Evolutionary conservation across 2,329 filamentous ascomycete species (phyloP), one percentile per base, ranked within the genome.

Genomic region (Venturia asperata): DNA sequence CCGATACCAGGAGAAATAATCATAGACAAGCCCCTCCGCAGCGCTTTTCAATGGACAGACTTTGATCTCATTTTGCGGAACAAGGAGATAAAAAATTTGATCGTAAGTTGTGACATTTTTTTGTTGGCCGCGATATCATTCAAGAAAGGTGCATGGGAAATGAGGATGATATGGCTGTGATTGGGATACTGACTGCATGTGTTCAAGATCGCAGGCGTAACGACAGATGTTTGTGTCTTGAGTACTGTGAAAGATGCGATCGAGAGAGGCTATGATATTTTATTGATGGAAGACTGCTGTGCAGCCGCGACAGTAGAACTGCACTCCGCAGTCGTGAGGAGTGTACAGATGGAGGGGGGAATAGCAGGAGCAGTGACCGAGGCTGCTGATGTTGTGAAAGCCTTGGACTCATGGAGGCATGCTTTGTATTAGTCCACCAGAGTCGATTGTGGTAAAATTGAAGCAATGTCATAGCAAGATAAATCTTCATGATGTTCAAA

Each of bases 11-110:
- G 78, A 19, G 83, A 85, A 71, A 73, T 79, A 0, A 77, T 85
- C 3, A 80, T 86, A 52, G 83, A 85, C 70, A 85, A 85, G 72
- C 80, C 81, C 1, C 82, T 83, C 11, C 85, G 85, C 70, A 83
- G 83, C 17, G 80, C 81, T 2, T 86, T 85, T 69, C 85, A 81
- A 81, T 74, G 83, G 68, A 84, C 82, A 0, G 82, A 84, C 64
- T 79, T 84, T 63, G 81, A 84, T 65, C 75, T 80, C 0, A 69
- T 80, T 62, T 73, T 85, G 34, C 76, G 77, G n/a, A 77, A 79
- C 61, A 81, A 78, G 64, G 80, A 81, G 0, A 72, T 84, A 19
- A 79, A 75, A 68, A 84, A 84, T 68, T 72, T 85, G 64, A 74
- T 85, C 15, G 61, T 63, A 34, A 52, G 61, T 62, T 2, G 2